phyloP scores from a whole-genome alignment of 257 asterid species.

The Penstemon newberryi region DNA sequence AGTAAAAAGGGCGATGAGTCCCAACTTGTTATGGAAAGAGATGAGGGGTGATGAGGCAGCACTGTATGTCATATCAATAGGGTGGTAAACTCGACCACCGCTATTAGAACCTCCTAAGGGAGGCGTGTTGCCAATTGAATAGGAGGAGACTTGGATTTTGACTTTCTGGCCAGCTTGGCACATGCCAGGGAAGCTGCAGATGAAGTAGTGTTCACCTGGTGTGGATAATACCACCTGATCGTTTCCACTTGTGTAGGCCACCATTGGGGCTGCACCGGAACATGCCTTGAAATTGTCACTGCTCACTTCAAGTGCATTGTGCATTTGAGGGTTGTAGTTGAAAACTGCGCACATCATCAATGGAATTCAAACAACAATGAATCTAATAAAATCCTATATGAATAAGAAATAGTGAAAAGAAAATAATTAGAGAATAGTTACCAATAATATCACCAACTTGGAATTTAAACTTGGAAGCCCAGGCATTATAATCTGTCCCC shows the following conservation, averaged over 20 bases:
- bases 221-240: constrained; percentile 27
- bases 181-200: constrained; percentile 33
- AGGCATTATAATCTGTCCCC: neutral
- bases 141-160: constrained; percentile 27
- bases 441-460: neutral
- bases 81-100: no score
- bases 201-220: constrained; percentile 33
- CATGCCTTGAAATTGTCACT: constrained; percentile 22
- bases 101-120: no score
- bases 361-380: neutral
- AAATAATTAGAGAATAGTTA: no score
- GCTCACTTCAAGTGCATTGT: constrained; percentile 32
- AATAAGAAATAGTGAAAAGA: neutral
- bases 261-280: constrained; percentile 17
- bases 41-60: no score
- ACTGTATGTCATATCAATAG: no score
- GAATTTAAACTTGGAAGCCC: neutral
- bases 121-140: no score
- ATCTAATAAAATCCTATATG: neutral
- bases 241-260: constrained; percentile 28
- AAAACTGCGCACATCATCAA: constrained; percentile 23
- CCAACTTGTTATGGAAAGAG: no score
- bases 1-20: no score
- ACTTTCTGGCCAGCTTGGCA: constrained; percentile 36
- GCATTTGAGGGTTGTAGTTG: constrained; percentile 20